Conservation (phyloP, 2,329 filamentous ascomycete species). For the Penicillium brevicompactum region DNA sequence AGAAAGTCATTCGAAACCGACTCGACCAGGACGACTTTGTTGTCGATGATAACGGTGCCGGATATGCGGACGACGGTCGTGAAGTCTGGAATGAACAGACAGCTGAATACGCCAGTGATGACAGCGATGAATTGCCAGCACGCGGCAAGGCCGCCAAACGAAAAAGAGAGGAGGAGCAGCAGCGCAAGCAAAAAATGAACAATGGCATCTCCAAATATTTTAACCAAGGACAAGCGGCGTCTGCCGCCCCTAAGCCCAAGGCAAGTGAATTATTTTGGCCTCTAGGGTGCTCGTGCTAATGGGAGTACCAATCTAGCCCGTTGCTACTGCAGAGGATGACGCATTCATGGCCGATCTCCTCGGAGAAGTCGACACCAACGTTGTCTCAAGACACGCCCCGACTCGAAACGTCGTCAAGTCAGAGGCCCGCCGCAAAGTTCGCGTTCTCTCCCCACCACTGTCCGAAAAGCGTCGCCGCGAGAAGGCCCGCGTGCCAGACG, state of each 20-base stretch:
- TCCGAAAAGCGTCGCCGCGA: slow-evolving; percentile 59
- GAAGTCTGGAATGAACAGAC: slow-evolving; percentile 85
- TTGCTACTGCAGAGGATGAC: slow-evolving; percentile 83
- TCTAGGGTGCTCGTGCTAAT: slow-evolving; percentile 6
- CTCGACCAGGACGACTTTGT: slow-evolving; percentile 97
- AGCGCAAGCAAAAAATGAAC: slow-evolving; percentile 83
- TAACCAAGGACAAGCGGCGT: slow-evolving; percentile 65
- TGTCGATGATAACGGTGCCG: slow-evolving; percentile 95
- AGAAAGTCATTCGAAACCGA: slow-evolving; percentile 86
- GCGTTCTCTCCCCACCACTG: slow-evolving; percentile 76
- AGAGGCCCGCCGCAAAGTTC: slow-evolving; percentile 74
- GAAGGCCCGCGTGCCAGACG: slow-evolving; percentile 45
- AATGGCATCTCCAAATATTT: slow-evolving; percentile 95
- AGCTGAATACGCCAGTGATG: slow-evolving; percentile 58
- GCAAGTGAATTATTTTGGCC: slow-evolving; percentile 48
- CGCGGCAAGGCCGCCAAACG: slow-evolving; percentile 72
- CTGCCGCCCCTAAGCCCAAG: slow-evolving; percentile 74
- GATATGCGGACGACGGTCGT: slow-evolving; percentile 91
- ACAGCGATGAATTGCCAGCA: slow-evolving; percentile 69
- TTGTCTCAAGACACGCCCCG: slow-evolving; percentile 57
- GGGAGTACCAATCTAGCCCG: slow-evolving; percentile 53
- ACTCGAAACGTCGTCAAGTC: slow-evolving; percentile 69
- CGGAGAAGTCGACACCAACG: slow-evolving; percentile 82
- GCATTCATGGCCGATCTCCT: slow-evolving; percentile 84
- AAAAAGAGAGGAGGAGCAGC: slow-evolving; percentile 82